These are phyloP conservation scores for Hymenoscyphus albidus DNA, from an alignment of 2,329 filamentous ascomycete genomes.

Conservation along the genomic window DNA sequence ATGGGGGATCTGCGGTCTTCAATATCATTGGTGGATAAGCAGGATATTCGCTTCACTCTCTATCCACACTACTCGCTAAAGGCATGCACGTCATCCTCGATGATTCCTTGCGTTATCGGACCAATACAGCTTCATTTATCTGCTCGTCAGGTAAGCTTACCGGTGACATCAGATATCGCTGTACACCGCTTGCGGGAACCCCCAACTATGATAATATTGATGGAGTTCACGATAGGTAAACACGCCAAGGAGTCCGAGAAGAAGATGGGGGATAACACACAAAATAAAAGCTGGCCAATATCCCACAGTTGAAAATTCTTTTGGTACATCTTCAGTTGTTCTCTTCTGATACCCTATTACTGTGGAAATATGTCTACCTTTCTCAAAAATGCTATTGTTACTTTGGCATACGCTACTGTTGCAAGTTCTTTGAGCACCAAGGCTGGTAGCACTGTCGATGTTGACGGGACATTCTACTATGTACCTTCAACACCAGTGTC, in stretches of 20 bases:
- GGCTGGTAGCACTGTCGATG: slow-evolving; percentile 19
- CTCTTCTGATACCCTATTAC: neutral
- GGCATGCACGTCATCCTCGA: neutral
- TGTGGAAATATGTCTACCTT: slow-evolving; percentile 1
- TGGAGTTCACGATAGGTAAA: neutral
- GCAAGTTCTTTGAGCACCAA: slow-evolving; percentile 11
- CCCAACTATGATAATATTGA: neutral
- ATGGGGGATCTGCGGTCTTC: neutral
- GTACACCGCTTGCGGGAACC: neutral
- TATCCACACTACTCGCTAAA: neutral
- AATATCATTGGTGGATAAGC: neutral
- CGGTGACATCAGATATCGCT: neutral
- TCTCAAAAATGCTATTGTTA: neutral
- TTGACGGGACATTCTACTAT: slow-evolving; percentile 36
- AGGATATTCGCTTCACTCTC: neutral
- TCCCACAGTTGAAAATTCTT: neutral
- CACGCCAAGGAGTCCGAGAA: neutral
- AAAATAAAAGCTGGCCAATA: neutral
- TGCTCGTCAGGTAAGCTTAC: neutral
- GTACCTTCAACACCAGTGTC: slow-evolving; percentile 25
- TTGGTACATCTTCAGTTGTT: neutral
- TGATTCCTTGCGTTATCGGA: neutral
- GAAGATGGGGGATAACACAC: neutral
- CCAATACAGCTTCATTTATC: neutral
- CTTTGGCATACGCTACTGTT: slow-evolving; percentile 7